These are phyloP conservation scores for Stagonosporopsis cucurbitacearum DNA, from an alignment of 2,329 filamentous ascomycete genomes.

Conservation along the genomic window DNA sequence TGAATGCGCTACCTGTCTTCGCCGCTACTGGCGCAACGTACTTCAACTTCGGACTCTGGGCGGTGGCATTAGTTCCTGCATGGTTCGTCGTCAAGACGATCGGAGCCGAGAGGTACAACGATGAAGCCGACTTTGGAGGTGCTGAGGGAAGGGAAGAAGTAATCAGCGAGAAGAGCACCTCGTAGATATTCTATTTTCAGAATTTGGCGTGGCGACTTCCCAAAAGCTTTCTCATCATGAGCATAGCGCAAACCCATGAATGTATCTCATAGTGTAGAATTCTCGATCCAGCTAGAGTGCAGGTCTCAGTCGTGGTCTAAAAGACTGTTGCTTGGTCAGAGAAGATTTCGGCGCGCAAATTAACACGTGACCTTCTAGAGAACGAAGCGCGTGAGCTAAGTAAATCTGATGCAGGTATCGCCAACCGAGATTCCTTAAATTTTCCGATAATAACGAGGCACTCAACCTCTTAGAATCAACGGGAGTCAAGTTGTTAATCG, in stretches of 20 bases:
- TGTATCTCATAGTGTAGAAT: too few species aligned
- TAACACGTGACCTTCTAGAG: too few species aligned
- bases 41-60: slow-evolving; percentile 72
- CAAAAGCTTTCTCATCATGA: too few species aligned
- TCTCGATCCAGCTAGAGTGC: too few species aligned
- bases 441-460: neutral
- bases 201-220: too few species aligned
- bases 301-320: too few species aligned
- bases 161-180: neutral
- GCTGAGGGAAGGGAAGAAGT: slow-evolving; percentile 6
- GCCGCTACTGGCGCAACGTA: slow-evolving; percentile 70
- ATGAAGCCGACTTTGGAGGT: slow-evolving; percentile 2
- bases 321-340: too few species aligned
- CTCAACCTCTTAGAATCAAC: neutral
- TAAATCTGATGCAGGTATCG: too few species aligned
- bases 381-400: too few species aligned
- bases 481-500: slow-evolving; percentile 1
- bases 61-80: slow-evolving; percentile 64
- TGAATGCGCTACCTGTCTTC: slow-evolving; percentile 66
- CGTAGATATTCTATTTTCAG: neutral
- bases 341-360: too few species aligned
- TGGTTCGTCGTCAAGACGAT: slow-evolving; percentile 68
- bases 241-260: too few species aligned
- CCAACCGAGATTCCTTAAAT: neutral
- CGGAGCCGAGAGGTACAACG: slow-evolving; percentile 47